A percentile compares a stretch with the other conserved stretches of the same genome.
Conservation (phyloP, 2,329 filamentous ascomycete species). For the Xylaria digitata region DNA sequence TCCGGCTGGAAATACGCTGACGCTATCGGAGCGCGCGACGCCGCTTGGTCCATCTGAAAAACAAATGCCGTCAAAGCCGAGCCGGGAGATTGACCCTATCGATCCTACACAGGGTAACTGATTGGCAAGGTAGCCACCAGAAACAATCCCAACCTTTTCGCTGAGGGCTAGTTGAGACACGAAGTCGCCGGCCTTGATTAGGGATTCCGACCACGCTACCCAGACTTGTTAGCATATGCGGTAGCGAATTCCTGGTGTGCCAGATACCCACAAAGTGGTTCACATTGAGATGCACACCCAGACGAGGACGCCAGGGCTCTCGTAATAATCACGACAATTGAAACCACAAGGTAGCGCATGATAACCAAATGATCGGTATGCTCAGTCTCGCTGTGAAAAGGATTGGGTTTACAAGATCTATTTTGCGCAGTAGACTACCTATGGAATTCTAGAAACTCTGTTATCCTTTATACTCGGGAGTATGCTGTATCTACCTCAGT, state of each 20-base stretch:
- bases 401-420: background rate
- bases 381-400: background rate
- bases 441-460: background rate
- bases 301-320: conserved; percentile 23
- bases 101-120: conserved; percentile 43
- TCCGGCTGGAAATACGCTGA: conserved; percentile 84
- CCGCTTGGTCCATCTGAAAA: conserved; percentile 87
- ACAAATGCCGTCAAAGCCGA: conserved; percentile 81
- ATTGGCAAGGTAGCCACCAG: conserved; percentile 1
- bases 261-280: conserved; percentile 12
- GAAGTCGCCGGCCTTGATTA: conserved; percentile 8
- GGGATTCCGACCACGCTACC: conserved; percentile 12
- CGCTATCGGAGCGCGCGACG: conserved; percentile 80
- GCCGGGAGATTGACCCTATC: conserved; percentile 69
- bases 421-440: background rate
- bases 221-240: background rate
- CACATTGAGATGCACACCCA: background rate
- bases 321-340: background rate
- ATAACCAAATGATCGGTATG: background rate
- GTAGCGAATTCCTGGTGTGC: background rate
- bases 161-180: conserved; percentile 19
- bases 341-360: background rate
- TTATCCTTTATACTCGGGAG: background rate
- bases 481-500: background rate
- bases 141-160: conserved; percentile 14